Evolutionary conservation across 176 grass and related monocot genomes (phyloP).

Genomic region (Oryza glumipatula): DNA sequence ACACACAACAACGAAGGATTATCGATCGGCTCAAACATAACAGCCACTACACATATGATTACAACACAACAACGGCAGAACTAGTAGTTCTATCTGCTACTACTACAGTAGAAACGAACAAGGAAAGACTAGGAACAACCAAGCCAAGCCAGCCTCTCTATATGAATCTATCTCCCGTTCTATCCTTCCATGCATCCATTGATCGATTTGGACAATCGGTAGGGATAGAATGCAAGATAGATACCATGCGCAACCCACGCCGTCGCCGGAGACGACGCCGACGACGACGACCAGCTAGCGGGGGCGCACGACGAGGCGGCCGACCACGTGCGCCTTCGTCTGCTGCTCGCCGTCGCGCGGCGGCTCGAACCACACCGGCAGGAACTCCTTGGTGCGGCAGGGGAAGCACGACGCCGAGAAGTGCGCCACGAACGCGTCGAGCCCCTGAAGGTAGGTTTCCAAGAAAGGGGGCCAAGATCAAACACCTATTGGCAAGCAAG

Average conservation of each 20-base stretch:
- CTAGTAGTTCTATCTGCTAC: background rate
- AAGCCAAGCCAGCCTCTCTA: background rate
- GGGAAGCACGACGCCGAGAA: conserved; percentile 44
- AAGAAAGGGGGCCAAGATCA: no score
- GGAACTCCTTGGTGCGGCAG: background rate
- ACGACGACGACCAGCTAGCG: background rate
- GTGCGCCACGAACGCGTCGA: background rate
- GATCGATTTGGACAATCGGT: background rate
- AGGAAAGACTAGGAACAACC: no score
- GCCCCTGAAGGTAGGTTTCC: conserved; percentile 29
- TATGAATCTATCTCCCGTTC: conserved; percentile 57
- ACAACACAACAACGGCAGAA: background rate
- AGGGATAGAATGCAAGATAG: conserved; percentile 48
- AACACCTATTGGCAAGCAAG: background rate
- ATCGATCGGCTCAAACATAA: background rate
- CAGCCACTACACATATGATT: background rate
- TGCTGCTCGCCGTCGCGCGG: conserved; percentile 46
- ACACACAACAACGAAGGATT: background rate
- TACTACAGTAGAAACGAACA: background rate
- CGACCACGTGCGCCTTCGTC: conserved; percentile 16
- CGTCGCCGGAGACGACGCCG: background rate
- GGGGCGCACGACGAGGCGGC: background rate
- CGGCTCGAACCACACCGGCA: conserved; percentile 59
- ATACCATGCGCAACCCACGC: background rate
- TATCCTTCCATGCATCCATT: conserved; percentile 34